phyloP scores from a whole-genome alignment of 345 rosid species.

The Pseudoturritis turrita region DNA sequence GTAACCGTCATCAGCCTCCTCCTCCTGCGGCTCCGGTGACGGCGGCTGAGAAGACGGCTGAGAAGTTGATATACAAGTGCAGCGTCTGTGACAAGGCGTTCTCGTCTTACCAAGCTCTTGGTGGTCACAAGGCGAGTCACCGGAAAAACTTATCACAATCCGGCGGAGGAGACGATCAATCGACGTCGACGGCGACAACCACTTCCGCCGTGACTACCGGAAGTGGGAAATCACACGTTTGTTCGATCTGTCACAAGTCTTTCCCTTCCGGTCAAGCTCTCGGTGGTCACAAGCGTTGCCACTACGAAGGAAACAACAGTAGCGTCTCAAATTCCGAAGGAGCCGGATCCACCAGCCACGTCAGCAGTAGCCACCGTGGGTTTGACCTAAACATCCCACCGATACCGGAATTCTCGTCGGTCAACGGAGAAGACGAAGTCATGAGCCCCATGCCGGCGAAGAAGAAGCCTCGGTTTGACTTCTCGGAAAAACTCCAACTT shows the following conservation, averaged over 20 bases:
- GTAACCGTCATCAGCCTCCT: slow-evolving; percentile 2
- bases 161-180: slow-evolving; percentile 25
- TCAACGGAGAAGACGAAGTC: slow-evolving; percentile 46
- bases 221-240: slow-evolving; percentile 42
- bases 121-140: slow-evolving; percentile 58
- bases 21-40: neutral
- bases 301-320: slow-evolving; percentile 50
- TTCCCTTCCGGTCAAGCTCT: slow-evolving; percentile 73
- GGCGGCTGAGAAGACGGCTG: neutral
- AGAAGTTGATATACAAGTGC: slow-evolving; percentile 40
- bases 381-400: slow-evolving; percentile 75
- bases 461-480: slow-evolving; percentile 42
- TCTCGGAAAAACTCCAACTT: slow-evolving; percentile 13
- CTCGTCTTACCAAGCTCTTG: slow-evolving; percentile 49
- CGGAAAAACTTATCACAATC: slow-evolving; percentile 27
- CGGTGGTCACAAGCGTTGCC: slow-evolving; percentile 76
- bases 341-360: slow-evolving; percentile 51
- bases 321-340: slow-evolving; percentile 46
- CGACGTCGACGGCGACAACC: slow-evolving; percentile 4
- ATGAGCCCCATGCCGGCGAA: slow-evolving; percentile 52
- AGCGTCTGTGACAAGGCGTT: slow-evolving; percentile 45
- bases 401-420: slow-evolving; percentile 44
- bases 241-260: slow-evolving; percentile 56
- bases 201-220: slow-evolving; percentile 3
- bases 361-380: slow-evolving; percentile 47